Evolutionary conservation across 1,284 basidiomycete species (phyloP), one percentile per base, ranked within the genome.

Genomic region (Sanghuangporus sanghuang): DNA sequence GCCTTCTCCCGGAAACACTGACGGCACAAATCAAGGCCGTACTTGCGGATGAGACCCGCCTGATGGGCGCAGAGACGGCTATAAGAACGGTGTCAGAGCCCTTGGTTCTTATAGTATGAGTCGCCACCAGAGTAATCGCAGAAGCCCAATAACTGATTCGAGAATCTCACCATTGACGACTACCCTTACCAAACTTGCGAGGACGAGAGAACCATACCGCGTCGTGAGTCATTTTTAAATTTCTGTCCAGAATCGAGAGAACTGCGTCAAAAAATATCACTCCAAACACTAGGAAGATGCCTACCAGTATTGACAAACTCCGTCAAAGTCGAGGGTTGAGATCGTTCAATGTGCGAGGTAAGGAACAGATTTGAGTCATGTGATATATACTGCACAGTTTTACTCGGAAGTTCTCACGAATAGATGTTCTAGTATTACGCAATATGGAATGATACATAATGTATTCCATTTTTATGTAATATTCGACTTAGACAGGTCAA

Each of bases 1-100:
- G 93, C 85, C 82, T 95, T 95, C 83, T 97, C 95, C 73, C 95
- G 92, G 91, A 97, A 97, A 81, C 95, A 97, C 80, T 97, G 95
- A 78, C 95, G 92, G 84, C 95, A 97, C 72, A 96, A 90, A 81
- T 96, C 93, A 73, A 97, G 86, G 65, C 94, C 93, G 80, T 94
- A 94, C 78, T 93, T 93, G 77, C 90, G 92, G 80, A 98, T 94
- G 76, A 97, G 87, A 90, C 95, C 95, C 73, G 94, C 95, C 78
- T 93, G 92, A 81, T 98, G 95, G 57, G 92, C 90, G 76, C 95
- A 98, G 75, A 95, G 92, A 75, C 95, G 94, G 86, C 93, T 95
- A 68, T 62, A 67, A 42, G 50, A 55, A 50, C 36, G 32, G 16
- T 48, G 39, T 39, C 32, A 40, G 39, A 35, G 3, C 21, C 21